Conservation (phyloP, 2,329 filamentous ascomycete species). For the Epichloe baconii region DNA sequence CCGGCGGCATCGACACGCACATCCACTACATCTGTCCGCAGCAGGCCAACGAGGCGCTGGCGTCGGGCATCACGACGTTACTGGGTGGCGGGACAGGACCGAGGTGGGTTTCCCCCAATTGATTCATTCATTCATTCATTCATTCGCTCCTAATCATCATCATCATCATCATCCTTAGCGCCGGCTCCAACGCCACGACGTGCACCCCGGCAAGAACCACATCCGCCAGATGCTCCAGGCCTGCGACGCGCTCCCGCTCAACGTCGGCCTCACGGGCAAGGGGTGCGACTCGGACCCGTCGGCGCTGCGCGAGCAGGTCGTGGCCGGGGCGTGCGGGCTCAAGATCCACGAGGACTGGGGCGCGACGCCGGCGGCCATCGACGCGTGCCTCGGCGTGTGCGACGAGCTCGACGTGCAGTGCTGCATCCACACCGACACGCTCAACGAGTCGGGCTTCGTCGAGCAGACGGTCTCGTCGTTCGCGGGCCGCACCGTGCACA, state of each 20-base stretch:
- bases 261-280: constrained; percentile 85
- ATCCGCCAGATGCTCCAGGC: constrained; percentile 86
- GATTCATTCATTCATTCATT: background rate
- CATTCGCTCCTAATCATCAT: background rate
- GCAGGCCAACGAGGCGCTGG: constrained; percentile 70
- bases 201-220: constrained; percentile 75
- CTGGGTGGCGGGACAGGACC: constrained; percentile 85
- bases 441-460: constrained; percentile 96
- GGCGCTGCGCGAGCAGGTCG: constrained; percentile 66
- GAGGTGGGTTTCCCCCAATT: constrained; percentile 35
- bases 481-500: constrained; percentile 80
- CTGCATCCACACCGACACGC: constrained; percentile 87
- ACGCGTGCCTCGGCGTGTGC: constrained; percentile 72
- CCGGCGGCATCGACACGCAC: constrained; percentile 79
- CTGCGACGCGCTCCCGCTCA: constrained; percentile 67
- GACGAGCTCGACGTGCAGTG: constrained; percentile 89
- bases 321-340: constrained; percentile 75
- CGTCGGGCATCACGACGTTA: constrained; percentile 81
- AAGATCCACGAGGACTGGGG: constrained; percentile 98
- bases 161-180: constrained; percentile 35
- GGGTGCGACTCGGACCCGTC: constrained; percentile 67
- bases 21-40: constrained; percentile 95
- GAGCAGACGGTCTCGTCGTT: constrained; percentile 81
- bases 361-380: constrained; percentile 78
- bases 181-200: constrained; percentile 82